Conservation (phyloP, 2,329 filamentous ascomycete species). For the Talaromyces albobiverticillius region DNA sequence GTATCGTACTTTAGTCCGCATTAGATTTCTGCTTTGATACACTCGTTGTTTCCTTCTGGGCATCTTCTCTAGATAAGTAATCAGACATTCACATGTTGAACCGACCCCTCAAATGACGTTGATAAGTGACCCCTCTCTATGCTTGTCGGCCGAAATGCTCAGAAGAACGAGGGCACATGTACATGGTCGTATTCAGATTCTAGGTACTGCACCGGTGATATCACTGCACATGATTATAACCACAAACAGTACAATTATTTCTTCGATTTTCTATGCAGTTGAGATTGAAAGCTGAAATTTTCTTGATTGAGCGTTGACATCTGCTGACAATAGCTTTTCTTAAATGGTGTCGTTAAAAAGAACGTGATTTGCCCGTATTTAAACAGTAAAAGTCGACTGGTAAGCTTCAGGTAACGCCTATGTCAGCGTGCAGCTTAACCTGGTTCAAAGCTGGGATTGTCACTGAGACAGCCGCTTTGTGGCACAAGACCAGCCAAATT, state of each 20-base stretch:
- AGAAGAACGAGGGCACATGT: too few species aligned
- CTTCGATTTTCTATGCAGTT: too few species aligned
- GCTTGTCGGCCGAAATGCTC: too few species aligned
- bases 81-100: constrained; percentile 1
- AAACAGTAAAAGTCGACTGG: not conserved
- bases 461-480: too few species aligned
- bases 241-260: not conserved
- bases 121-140: not conserved
- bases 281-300: too few species aligned
- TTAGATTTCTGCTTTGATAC: too few species aligned
- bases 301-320: too few species aligned
- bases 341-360: not conserved
- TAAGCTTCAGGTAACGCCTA: not conserved
- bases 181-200: too few species aligned
- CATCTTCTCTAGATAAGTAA: not conserved
- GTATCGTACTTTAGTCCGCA: not conserved
- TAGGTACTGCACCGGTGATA: constrained; percentile 3
- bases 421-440: not conserved
- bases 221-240: constrained; percentile 1
- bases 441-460: not conserved
- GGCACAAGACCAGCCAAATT: too few species aligned
- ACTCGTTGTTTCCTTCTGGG: not conserved
- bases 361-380: not conserved
- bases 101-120: not conserved
- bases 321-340: not conserved